Conservation (phyloP, 345 rosid genomes). For the Gossypium turneri region DNA sequence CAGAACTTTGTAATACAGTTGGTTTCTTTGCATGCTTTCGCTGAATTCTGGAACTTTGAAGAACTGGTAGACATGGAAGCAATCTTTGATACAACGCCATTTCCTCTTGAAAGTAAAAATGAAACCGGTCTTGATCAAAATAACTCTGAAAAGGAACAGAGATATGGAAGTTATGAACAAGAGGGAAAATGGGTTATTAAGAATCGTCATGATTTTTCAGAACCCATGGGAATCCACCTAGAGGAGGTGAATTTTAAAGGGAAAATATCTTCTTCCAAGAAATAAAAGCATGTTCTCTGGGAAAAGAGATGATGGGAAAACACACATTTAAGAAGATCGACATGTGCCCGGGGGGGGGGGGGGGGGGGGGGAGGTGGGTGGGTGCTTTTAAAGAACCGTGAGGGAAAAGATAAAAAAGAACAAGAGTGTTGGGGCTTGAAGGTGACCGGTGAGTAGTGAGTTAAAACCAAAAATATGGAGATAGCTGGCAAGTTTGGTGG, state of each 20-base stretch:
- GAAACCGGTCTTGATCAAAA: slow-evolving; percentile 58
- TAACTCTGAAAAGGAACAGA: slow-evolving; percentile 32
- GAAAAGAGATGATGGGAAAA: not conserved
- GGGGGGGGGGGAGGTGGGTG: not conserved
- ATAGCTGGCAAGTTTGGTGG: too few species aligned
- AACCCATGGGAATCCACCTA: too few species aligned
- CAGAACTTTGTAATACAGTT: slow-evolving; percentile 43
- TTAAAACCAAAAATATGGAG: not conserved
- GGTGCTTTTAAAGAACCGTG: not conserved
- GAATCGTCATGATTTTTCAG: slow-evolving; percentile 29
- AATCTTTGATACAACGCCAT: slow-evolving; percentile 43
- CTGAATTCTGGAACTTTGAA: slow-evolving; percentile 71
- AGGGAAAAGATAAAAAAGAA: not conserved
- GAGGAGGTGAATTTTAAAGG: not conserved
- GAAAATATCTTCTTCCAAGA: not conserved
- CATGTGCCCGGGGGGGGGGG: not conserved
- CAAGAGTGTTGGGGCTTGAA: not conserved
- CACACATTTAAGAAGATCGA: not conserved
- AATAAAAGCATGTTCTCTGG: not conserved
- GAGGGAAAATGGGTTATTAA: slow-evolving; percentile 24
- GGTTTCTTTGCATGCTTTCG: slow-evolving; percentile 58
- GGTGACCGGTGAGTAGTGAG: not conserved
- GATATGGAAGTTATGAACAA: slow-evolving; percentile 3
- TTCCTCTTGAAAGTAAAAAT: slow-evolving; percentile 46
- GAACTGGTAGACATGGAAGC: slow-evolving; percentile 58